A percentile compares a stretch with the other conserved stretches of the same genome.
Evolutionary conservation across 179 eudicot species (phyloP).

Genomic region (Amaranthus tricolor): DNA sequence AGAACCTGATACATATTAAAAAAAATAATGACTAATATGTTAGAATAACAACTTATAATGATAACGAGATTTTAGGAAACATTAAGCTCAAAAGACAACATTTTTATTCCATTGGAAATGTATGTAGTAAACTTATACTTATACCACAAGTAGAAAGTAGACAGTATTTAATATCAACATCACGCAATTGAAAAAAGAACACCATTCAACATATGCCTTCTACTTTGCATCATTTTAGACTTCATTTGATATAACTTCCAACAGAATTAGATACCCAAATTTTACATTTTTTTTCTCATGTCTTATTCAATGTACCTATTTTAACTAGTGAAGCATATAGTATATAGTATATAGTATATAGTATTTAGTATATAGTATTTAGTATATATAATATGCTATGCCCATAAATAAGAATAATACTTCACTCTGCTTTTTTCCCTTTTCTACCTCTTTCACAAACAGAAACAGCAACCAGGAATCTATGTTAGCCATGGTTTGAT

Average conservation of each 20-base stretch:
- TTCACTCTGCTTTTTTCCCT: background rate
- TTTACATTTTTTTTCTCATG: background rate
- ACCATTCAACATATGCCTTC: conserved; percentile 4
- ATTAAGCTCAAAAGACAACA: background rate
- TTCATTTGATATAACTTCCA: background rate
- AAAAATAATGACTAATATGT: no score
- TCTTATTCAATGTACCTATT: background rate
- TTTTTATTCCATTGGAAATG: background rate
- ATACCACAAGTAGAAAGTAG: background rate
- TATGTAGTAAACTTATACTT: background rate
- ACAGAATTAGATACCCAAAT: conserved; percentile 3
- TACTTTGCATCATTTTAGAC: conserved; percentile 11
- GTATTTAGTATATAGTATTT: background rate
- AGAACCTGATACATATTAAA: no score
- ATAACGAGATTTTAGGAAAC: no score
- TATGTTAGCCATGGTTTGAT: no score
- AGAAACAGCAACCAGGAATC: no score
- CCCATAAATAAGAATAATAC: background rate
- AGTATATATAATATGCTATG: background rate
- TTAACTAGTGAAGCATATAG: background rate
- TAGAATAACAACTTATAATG: no score
- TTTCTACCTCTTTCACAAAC: no score
- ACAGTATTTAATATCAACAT: conserved; percentile 4
- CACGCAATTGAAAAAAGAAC: background rate
- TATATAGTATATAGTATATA: background rate